Conservation (phyloP, 1,284 basidiomycete genomes). For the Nidula niveotomentosa region DNA sequence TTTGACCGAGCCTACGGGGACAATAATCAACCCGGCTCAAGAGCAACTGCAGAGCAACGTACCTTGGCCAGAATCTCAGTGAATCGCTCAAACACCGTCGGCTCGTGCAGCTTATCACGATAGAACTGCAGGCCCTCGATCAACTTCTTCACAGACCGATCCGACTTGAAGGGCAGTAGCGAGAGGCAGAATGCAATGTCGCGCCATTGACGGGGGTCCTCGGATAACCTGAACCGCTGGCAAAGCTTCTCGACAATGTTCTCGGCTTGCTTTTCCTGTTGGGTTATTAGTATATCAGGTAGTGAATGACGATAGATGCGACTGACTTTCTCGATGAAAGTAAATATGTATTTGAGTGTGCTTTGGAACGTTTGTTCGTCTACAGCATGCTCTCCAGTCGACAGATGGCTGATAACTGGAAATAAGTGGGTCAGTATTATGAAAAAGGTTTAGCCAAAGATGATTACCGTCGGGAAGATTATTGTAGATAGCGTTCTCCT, state of each 20-base stretch:
- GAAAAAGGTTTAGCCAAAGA: neutral
- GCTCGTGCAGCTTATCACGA: conserved; percentile 94
- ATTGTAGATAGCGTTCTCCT: conserved; percentile 99
- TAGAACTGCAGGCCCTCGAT: conserved; percentile 92
- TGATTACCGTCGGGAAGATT: conserved; percentile 86
- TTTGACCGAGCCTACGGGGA: conserved; percentile 56
- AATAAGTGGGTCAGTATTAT: neutral
- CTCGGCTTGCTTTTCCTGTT: conserved; percentile 93
- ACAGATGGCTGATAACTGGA: conserved; percentile 90
- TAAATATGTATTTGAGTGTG: conserved; percentile 95
- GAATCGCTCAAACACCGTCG: conserved; percentile 82
- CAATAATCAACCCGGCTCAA: too few species aligned
- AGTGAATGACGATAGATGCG: neutral
- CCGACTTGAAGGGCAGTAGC: conserved; percentile 94
- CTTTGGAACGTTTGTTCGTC: conserved; percentile 91
- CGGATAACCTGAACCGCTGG: conserved; percentile 88
- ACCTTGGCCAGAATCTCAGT: conserved; percentile 76
- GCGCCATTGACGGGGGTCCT: conserved; percentile 93
- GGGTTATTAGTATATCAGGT: neutral
- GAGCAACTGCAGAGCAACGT: too few species aligned
- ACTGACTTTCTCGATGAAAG: conserved; percentile 92
- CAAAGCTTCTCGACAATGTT: conserved; percentile 94
- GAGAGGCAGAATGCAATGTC: conserved; percentile 97
- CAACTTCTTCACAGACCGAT: conserved; percentile 94
- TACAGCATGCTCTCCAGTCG: conserved; percentile 91